Percentiles rank a stretch among this genome's conserved stretches.
Conservation (phyloP, 228 moss, liverwort and hornwort species). For the Sphagnum magellanicum region DNA sequence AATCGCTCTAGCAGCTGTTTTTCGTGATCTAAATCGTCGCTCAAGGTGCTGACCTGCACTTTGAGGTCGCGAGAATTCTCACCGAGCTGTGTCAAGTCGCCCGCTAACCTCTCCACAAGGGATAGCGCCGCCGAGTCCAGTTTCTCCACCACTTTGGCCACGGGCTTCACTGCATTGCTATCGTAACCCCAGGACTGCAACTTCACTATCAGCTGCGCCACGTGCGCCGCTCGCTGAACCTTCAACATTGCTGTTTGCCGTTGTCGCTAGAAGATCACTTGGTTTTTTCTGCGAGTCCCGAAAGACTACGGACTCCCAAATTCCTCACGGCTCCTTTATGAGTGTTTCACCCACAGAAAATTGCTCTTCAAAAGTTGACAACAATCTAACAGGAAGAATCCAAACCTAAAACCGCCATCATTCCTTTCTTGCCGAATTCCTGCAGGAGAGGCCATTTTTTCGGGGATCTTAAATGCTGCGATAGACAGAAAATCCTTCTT, state of each 20-base stretch:
- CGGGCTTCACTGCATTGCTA: conserved; percentile 37
- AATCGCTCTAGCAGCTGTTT: conserved; percentile 45
- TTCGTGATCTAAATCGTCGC: conserved; percentile 39
- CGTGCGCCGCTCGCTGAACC: conserved; percentile 28
- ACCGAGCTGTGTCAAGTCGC: conserved; percentile 59
- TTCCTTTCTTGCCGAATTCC: no score
- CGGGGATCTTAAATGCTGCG: no score
- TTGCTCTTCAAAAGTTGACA: no score
- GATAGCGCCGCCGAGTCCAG: conserved; percentile 44
- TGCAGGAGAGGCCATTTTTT: no score
- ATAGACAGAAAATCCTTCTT: no score
- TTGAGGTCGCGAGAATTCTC: conserved; percentile 51
- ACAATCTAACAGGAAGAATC: no score
- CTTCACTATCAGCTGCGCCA: conserved; percentile 43
- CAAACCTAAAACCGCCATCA: no score
- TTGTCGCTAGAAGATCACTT: no score
- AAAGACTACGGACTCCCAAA: no score
- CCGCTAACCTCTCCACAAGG: conserved; percentile 58
- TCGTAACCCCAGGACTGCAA: conserved; percentile 80
- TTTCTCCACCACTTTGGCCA: conserved; percentile 43
- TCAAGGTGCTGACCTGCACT: conserved; percentile 35
- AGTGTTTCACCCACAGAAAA: no score
- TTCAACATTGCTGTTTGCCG: conserved; percentile 39
- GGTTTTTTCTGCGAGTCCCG: no score
- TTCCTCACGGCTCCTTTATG: no score